Base-by-base conservation (phyloP, 2,329 filamentous ascomycete genomes). In the Escovopsis sp. region DNA sequence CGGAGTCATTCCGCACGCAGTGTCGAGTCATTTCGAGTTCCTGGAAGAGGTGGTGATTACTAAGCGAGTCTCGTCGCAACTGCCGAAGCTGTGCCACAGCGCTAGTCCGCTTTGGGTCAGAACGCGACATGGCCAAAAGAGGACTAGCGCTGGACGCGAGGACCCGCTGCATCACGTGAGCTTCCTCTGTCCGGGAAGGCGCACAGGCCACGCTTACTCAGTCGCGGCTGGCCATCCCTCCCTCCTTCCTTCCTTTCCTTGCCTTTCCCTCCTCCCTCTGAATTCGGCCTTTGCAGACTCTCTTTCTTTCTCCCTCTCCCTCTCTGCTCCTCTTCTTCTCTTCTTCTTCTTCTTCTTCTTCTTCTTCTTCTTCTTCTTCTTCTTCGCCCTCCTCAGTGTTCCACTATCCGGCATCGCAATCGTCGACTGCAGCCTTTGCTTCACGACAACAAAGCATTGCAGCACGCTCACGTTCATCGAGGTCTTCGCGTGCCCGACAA, bases 121-220 rank as follows among this genome's bases (percentile, higher is more conserved):
- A 32, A 19, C 11, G 12, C 30, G 21, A 1, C 21, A 9, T 9
- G 3, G 4, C 21, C 21, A 3, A 25, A 25, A 25, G 4, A 5
- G 21, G 21, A 25, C 21, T 25, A 25, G 21, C 21, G 4, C 19
- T 21, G 31, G n/a, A 33, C 12, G 29, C 18, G n/a, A 33, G 31
- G 19, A 12, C 30, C 34, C 27, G 19, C 14, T 4, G n/a, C 21
- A 21, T 33, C 47, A 49, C 45, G 46, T 49, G 46, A 40, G 5
- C 17, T 14, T n/a, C 14, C n/a, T 25, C 5, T 9, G 16, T 10
- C 15, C 30, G 25, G 34, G 40, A 36, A 42, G 27, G 33, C 34
- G 43, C 43, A 45, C 43, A 40, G 38, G 18, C 43, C 44, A 42
- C 1, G 30, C 33, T 39, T 35, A 27, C 25, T 38, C 34, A 33